Conservation (phyloP, 192 early-diverging fungal species). For the Coemansia sp. region DNA sequence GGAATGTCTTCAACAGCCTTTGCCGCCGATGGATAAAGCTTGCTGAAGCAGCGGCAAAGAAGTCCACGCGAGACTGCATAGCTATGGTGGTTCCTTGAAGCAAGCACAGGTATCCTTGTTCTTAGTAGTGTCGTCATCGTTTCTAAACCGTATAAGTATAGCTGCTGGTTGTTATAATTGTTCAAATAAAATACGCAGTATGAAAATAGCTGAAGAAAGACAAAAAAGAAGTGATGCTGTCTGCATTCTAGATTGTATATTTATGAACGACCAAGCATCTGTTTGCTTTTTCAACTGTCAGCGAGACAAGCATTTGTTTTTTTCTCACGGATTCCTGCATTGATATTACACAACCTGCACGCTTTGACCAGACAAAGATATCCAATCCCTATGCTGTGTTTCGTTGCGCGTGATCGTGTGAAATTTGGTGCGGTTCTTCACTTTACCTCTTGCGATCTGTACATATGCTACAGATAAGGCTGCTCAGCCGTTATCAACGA, state of each 20-base stretch:
- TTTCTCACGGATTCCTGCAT: not conserved
- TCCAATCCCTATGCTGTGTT: not conserved
- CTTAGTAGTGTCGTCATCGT: not conserved
- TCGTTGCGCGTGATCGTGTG: not conserved
- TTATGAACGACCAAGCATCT: not conserved
- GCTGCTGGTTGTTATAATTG: not conserved
- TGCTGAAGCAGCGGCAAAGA: constrained; percentile 34
- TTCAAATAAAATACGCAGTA: not conserved
- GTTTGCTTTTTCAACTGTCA: not conserved
- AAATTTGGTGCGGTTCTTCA: not conserved
- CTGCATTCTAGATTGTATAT: not conserved
- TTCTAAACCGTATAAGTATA: constrained; percentile 59
- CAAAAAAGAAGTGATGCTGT: not conserved
- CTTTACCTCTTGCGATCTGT: not conserved
- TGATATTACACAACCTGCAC: not conserved
- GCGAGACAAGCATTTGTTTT: not conserved
- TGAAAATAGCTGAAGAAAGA: not conserved
- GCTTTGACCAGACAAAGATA: not conserved
- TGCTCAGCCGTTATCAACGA: not conserved
- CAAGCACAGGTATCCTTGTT: not conserved
- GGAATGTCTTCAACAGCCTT: constrained; percentile 65
- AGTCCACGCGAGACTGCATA: not conserved
- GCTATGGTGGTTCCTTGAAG: not conserved
- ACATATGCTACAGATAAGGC: not conserved
- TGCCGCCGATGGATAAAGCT: constrained; percentile 60